Percentiles rank a stretch among this genome's conserved stretches.
These are phyloP conservation scores for Aurifilum marmelostoma DNA, from an alignment of 2,329 filamentous ascomycete species.

Conservation along the genomic window DNA sequence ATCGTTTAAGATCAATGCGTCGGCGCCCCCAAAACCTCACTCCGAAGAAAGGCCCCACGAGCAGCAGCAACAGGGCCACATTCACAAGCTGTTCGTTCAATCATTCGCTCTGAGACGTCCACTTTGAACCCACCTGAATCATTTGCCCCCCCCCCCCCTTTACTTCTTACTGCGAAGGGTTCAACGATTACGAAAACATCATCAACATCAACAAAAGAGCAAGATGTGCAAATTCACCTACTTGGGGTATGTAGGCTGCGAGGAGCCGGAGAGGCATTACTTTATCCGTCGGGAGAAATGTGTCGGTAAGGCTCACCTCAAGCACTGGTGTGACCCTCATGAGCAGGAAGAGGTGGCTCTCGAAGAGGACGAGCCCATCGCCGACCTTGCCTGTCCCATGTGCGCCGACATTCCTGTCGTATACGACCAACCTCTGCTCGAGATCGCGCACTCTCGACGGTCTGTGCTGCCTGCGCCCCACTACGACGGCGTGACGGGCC, in stretches of 20 bases:
- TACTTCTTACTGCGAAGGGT: background rate
- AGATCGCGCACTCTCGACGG: conserved; percentile 29
- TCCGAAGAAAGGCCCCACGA: conserved; percentile 20
- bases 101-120: background rate
- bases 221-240: conserved; percentile 30
- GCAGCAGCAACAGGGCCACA: conserved; percentile 14
- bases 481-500: conserved; percentile 27
- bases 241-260: conserved; percentile 28
- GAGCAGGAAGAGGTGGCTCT: conserved; percentile 27
- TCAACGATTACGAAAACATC: background rate
- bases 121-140: background rate
- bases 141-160: background rate
- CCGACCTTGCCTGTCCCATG: conserved; percentile 26
- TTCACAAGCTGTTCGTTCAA: background rate
- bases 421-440: conserved; percentile 29
- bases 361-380: conserved; percentile 16
- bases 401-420: conserved; percentile 26
- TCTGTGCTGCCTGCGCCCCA: conserved; percentile 28
- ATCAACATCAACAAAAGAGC: background rate
- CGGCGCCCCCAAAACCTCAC: conserved; percentile 17
- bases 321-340: conserved; percentile 28
- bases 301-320: conserved; percentile 26
- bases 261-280: conserved; percentile 30
- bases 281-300: conserved; percentile 30
- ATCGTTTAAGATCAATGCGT: conserved; percentile 7